Conservation (phyloP, 2,329 filamentous ascomycete genomes). For the Beauveria varroae region DNA sequence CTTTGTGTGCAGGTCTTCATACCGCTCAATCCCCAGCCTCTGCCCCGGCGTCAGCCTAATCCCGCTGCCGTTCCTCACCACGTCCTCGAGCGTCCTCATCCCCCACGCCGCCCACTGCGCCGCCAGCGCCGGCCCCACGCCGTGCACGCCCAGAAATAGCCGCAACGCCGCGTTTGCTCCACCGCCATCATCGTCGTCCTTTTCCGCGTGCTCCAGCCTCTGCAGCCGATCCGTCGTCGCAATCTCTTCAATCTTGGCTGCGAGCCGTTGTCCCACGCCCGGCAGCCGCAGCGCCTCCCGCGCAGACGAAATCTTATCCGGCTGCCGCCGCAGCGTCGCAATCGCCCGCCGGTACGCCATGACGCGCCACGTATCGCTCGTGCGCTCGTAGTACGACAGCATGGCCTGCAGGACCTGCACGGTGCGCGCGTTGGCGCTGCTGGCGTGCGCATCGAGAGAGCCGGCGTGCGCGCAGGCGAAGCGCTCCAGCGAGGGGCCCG, state of each 20-base stretch:
- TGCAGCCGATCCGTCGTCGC: slow-evolving; percentile 63
- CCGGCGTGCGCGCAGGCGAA: slow-evolving; percentile 51
- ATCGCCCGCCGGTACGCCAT: slow-evolving; percentile 73
- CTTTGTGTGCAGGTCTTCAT: slow-evolving; percentile 67
- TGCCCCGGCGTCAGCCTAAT: slow-evolving; percentile 61
- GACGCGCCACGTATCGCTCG: slow-evolving; percentile 70
- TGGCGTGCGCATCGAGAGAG: slow-evolving; percentile 31
- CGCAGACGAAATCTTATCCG: slow-evolving; percentile 42
- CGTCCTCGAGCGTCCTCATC: slow-evolving; percentile 64
- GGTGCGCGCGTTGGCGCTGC: slow-evolving; percentile 66
- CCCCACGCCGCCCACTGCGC: slow-evolving; percentile 71
- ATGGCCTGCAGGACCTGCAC: slow-evolving; percentile 74
- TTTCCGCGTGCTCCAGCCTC: slow-evolving; percentile 61
- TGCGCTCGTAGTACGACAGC: slow-evolving; percentile 67
- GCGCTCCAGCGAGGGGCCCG: slow-evolving; percentile 28
- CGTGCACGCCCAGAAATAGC: slow-evolving; percentile 71
- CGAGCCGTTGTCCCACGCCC: slow-evolving; percentile 64
- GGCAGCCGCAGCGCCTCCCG: slow-evolving; percentile 61
- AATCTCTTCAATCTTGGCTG: slow-evolving; percentile 85
- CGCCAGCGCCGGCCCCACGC: slow-evolving; percentile 63
- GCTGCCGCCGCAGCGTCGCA: slow-evolving; percentile 60
- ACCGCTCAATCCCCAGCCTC: slow-evolving; percentile 68
- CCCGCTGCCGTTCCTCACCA: slow-evolving; percentile 33
- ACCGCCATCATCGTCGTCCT: slow-evolving; percentile 34
- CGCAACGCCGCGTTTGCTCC: slow-evolving; percentile 54